Evolutionary conservation across 2,329 filamentous ascomycete species (phyloP).

Genomic region (Verruconis gallopava): DNA sequence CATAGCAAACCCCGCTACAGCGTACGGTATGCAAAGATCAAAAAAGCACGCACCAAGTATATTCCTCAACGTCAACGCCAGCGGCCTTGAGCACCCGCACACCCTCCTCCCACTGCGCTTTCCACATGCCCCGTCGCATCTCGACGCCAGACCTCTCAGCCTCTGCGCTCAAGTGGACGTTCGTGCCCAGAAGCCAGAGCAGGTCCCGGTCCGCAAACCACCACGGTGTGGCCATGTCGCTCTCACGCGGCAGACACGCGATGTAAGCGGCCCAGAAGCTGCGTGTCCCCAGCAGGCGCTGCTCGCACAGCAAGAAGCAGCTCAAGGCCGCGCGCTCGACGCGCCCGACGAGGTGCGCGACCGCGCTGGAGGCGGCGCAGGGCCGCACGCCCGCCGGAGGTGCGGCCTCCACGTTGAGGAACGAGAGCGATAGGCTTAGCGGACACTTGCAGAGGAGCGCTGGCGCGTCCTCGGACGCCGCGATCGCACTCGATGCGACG

Average conservation of each 20-base stretch:
- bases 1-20: too few relatives aligned
- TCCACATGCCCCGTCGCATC: slow-evolving; percentile 22
- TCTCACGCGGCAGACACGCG: slow-evolving; percentile 19
- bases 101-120: slow-evolving; percentile 23
- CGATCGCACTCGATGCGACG: slow-evolving; percentile 1
- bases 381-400: slow-evolving; percentile 1
- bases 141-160: slow-evolving; percentile 7
- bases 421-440: slow-evolving; percentile 22
- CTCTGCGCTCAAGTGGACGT: slow-evolving; percentile 14
- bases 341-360: slow-evolving; percentile 2
- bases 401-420: slow-evolving; percentile 18
- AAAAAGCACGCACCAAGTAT: slow-evolving; percentile 30
- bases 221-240: slow-evolving; percentile 24
- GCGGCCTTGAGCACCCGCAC: slow-evolving; percentile 18
- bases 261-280: slow-evolving; percentile 26
- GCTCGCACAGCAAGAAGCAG: slow-evolving; percentile 24
- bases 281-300: slow-evolving; percentile 15
- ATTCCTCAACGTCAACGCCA: slow-evolving; percentile 21
- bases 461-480: not conserved
- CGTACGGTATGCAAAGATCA: too few relatives aligned
- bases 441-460: slow-evolving; percentile 17
- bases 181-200: slow-evolving; percentile 23
- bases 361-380: slow-evolving; percentile 3
- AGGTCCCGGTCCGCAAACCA: slow-evolving; percentile 25
- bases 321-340: slow-evolving; percentile 18